A percentile compares a stretch with the other conserved stretches of the same genome.
Conservation (phyloP, 805 yeast genomes). For the Kluyveromyces dobzhanskii region DNA sequence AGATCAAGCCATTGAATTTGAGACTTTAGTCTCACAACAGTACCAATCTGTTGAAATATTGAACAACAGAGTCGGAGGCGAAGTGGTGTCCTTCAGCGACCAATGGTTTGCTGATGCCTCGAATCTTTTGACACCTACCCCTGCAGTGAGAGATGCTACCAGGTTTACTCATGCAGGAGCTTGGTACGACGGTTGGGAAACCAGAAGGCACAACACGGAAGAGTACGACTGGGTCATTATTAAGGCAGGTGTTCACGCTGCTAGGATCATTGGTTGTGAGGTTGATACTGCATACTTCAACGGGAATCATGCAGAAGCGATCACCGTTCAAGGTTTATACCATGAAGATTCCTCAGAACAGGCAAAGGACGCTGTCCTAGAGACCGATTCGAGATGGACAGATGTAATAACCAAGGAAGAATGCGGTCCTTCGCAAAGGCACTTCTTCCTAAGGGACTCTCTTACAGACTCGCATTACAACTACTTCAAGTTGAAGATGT, state of each 20-base stretch:
- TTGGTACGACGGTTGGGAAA: constrained; percentile 99
- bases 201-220: constrained; percentile 81
- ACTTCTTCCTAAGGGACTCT: constrained; percentile 58
- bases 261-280: constrained; percentile 73
- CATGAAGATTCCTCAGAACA: constrained; percentile 28
- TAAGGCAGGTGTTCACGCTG: constrained; percentile 71
- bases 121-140: constrained; percentile 71
- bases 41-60: constrained; percentile 50
- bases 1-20: constrained; percentile 11
- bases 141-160: constrained; percentile 76
- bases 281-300: constrained; percentile 89
- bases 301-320: constrained; percentile 91
- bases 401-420: constrained; percentile 57
- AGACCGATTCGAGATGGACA: constrained; percentile 51
- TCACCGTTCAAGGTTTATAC: constrained; percentile 70
- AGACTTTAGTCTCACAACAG: constrained; percentile 9
- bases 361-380: constrained; percentile 25
- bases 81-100: constrained; percentile 61
- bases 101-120: constrained; percentile 95
- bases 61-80: constrained; percentile 78
- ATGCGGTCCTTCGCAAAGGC: constrained; percentile 87
- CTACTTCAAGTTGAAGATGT: constrained; percentile 81
- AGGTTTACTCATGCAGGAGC: constrained; percentile 80
- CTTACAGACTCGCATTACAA: constrained; percentile 61
- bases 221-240: constrained; percentile 85